Percentiles rank a stretch among this genome's conserved stretches.
phyloP scores from a whole-genome alignment of 768 basidiomycete species.

The Multifurca ochricompacta region DNA sequence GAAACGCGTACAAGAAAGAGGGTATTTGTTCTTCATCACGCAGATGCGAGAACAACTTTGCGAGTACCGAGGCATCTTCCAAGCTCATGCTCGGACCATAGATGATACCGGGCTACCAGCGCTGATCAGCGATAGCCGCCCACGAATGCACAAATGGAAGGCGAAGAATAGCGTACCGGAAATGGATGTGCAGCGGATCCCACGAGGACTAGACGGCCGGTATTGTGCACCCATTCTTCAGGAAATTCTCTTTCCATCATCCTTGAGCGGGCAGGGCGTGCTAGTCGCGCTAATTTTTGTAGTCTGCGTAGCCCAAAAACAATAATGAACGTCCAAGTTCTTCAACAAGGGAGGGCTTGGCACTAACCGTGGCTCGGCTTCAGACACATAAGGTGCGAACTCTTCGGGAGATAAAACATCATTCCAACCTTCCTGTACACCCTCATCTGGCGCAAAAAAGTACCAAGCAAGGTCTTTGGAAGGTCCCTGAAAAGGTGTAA shows the following conservation, averaged over 20 bases:
- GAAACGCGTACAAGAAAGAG: constrained; percentile 30
- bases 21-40: constrained; percentile 26
- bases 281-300: constrained; percentile 18
- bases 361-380: constrained; percentile 19
- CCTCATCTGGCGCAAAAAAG: constrained; percentile 23
- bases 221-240: constrained; percentile 30
- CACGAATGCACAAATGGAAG: no score
- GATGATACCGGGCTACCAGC: constrained; percentile 26
- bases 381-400: constrained; percentile 6
- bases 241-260: constrained; percentile 22
- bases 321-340: not conserved
- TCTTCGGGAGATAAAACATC: constrained; percentile 15
- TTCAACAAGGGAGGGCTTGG: not conserved
- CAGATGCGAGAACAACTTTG: constrained; percentile 33
- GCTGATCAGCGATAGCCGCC: not conserved
- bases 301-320: constrained; percentile 10
- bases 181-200: constrained; percentile 35
- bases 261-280: constrained; percentile 20
- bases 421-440: constrained; percentile 10
- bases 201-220: constrained; percentile 26
- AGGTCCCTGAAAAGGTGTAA: not conserved
- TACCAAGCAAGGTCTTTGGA: constrained; percentile 23
- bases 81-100: constrained; percentile 32
- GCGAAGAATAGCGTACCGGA: constrained; percentile 23
- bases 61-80: constrained; percentile 35